Conservation (phyloP, 768 basidiomycete species). For the Plicaturopsis crispa region DNA sequence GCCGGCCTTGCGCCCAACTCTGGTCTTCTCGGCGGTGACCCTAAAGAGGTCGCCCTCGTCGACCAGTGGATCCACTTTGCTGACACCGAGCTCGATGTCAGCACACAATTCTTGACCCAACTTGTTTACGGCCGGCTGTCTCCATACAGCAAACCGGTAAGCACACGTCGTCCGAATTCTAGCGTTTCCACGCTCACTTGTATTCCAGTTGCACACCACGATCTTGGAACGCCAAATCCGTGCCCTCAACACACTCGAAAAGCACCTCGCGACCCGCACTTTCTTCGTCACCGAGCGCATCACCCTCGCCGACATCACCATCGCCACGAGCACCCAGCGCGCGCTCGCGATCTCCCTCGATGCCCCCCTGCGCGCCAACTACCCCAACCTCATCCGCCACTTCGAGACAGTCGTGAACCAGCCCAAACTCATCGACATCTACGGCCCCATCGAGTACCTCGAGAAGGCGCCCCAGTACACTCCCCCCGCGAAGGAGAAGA, state of each 20-base stretch:
- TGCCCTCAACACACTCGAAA: constrained; percentile 62
- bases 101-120: constrained; percentile 27
- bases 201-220: constrained; percentile 47
- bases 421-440: constrained; percentile 62
- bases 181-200: neutral
- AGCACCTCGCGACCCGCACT: constrained; percentile 69
- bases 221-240: constrained; percentile 47
- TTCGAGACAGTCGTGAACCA: constrained; percentile 86
- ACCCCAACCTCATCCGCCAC: constrained; percentile 77
- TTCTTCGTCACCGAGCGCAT: constrained; percentile 93
- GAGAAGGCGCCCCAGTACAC: constrained; percentile 69
- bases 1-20: constrained; percentile 70
- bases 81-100: constrained; percentile 52
- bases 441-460: constrained; percentile 46
- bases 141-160: constrained; percentile 83
- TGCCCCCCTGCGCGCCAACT: constrained; percentile 51
- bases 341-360: constrained; percentile 56
- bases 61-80: constrained; percentile 81
- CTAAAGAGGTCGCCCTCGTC: constrained; percentile 63
- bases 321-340: constrained; percentile 53
- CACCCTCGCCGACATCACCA: constrained; percentile 80
- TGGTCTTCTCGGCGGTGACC: constrained; percentile 60
- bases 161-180: constrained; percentile 13
- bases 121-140: constrained; percentile 40
- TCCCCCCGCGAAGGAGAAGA: constrained; percentile 73